Percentiles rank a stretch among this genome's conserved stretches.
These are phyloP conservation scores for Daldinia eschscholtzii DNA, from an alignment of 2,329 filamentous ascomycete genomes.

Conservation along the genomic window DNA sequence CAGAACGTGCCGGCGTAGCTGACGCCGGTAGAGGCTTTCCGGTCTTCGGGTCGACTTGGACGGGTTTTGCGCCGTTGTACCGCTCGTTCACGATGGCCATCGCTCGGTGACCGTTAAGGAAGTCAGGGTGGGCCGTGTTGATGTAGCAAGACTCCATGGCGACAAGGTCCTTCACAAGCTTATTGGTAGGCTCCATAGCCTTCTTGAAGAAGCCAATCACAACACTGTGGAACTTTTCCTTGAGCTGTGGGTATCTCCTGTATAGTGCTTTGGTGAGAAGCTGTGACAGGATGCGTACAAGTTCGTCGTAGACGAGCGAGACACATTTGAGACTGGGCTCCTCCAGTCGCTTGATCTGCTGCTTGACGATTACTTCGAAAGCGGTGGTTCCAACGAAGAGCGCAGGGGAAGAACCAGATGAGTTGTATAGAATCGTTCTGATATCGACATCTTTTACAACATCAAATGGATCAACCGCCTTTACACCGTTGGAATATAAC, in stretches of 20 bases:
- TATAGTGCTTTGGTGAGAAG: slow-evolving; percentile 90
- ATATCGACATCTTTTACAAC: slow-evolving; percentile 98
- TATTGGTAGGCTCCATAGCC: slow-evolving; percentile 97
- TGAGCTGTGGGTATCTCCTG: slow-evolving; percentile 90
- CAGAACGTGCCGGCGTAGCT: slow-evolving; percentile 76
- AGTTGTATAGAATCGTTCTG: slow-evolving; percentile 97
- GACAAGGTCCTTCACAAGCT: slow-evolving; percentile 92
- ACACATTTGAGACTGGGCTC: slow-evolving; percentile 98
- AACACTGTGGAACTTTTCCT: slow-evolving; percentile 95
- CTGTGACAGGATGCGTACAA: slow-evolving; percentile 94
- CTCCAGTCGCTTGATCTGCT: slow-evolving; percentile 96
- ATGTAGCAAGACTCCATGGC: slow-evolving; percentile 97
- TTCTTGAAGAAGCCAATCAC: slow-evolving; percentile 98
- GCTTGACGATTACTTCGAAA: slow-evolving; percentile 99
- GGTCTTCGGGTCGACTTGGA: slow-evolving; percentile 98
- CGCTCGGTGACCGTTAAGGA: slow-evolving; percentile 94
- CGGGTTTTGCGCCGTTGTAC: slow-evolving; percentile 83
- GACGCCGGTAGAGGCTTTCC: slow-evolving; percentile 86
- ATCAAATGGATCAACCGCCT: slow-evolving; percentile 97
- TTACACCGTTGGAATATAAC: slow-evolving; percentile 96
- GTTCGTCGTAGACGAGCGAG: slow-evolving; percentile 94
- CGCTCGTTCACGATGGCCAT: slow-evolving; percentile 99
- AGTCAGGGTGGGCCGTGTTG: slow-evolving; percentile 98
- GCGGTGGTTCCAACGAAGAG: slow-evolving; percentile 97
- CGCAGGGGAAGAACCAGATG: slow-evolving; percentile 95